Percentiles rank a stretch among this genome's conserved stretches.
These are phyloP conservation scores for Malassezia sympodialis DNA, from an alignment of 1,284 basidiomycete species.

Conservation along the genomic window DNA sequence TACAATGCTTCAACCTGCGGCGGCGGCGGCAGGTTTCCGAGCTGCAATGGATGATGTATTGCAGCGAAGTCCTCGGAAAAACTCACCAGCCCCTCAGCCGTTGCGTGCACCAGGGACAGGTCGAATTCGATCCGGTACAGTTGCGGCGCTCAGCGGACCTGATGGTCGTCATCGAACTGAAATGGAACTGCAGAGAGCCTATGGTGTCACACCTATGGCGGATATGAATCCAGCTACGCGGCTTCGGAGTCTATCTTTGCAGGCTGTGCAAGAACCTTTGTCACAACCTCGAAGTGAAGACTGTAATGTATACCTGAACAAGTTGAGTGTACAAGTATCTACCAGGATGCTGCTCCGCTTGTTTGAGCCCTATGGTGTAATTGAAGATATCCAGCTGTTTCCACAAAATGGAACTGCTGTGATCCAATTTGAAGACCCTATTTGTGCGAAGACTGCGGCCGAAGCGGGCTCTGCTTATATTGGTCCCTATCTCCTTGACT, in stretches of 20 bases:
- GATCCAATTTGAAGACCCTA: constrained; percentile 7
- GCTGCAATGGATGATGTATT: neutral
- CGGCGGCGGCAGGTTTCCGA: neutral
- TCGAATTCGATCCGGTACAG: constrained; percentile 36
- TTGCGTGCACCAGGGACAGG: constrained; percentile 14
- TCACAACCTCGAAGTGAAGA: neutral
- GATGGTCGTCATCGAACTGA: constrained; percentile 33
- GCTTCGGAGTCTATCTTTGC: constrained; percentile 7
- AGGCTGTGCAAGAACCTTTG: neutral
- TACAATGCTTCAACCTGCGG: neutral
- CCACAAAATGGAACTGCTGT: constrained; percentile 6
- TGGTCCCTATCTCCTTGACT: constrained; percentile 10
- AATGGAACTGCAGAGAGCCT: constrained; percentile 28
- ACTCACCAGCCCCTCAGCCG: neutral
- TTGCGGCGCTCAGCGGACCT: constrained; percentile 37
- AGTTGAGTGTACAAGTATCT: constrained; percentile 8
- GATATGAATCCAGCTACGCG: neutral
- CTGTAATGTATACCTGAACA: constrained; percentile 5
- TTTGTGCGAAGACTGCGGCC: neutral
- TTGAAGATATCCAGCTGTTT: constrained; percentile 13
- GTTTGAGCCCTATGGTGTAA: constrained; percentile 17
- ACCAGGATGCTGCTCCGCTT: constrained; percentile 9
- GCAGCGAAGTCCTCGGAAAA: neutral
- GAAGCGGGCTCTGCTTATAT: constrained; percentile 6
- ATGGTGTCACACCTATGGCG: neutral